phyloP scores from a whole-genome alignment of 2,329 filamentous ascomycete genomes.

The Microcyclospora pomicola region DNA sequence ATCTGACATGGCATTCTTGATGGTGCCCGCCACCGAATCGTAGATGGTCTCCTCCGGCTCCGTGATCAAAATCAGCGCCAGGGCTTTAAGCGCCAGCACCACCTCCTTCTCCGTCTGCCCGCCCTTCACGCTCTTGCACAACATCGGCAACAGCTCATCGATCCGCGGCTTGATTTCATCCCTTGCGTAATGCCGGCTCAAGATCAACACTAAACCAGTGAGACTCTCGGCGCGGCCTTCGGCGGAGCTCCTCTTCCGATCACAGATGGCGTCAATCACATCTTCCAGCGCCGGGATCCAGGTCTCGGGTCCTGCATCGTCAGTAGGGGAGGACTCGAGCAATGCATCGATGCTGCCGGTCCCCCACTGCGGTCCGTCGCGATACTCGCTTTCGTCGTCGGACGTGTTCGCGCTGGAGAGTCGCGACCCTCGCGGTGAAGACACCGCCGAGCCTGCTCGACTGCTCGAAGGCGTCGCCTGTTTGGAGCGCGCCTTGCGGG shows the following conservation, averaged over 20 bases:
- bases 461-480: constrained; percentile 43
- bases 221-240: constrained; percentile 55
- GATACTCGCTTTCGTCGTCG: constrained; percentile 45
- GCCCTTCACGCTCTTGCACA: constrained; percentile 56
- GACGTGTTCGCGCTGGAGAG: constrained; percentile 49
- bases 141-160: constrained; percentile 47
- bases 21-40: constrained; percentile 41
- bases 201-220: constrained; percentile 46
- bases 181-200: constrained; percentile 55
- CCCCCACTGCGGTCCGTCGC: constrained; percentile 46
- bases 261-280: constrained; percentile 56
- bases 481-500: constrained; percentile 50
- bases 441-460: constrained; percentile 42
- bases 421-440: constrained; percentile 46
- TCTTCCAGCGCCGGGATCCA: constrained; percentile 52
- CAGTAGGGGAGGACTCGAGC: constrained; percentile 38
- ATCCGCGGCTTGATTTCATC: constrained; percentile 47
- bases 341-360: constrained; percentile 56
- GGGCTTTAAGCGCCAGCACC: constrained; percentile 54
- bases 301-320: constrained; percentile 33
- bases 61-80: constrained; percentile 57
- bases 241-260: constrained; percentile 64
- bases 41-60: constrained; percentile 52
- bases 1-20: constrained; percentile 53
- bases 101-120: constrained; percentile 57